Conservation (phyloP, 345 rosid genomes). For the Moringa oleifera region DNA sequence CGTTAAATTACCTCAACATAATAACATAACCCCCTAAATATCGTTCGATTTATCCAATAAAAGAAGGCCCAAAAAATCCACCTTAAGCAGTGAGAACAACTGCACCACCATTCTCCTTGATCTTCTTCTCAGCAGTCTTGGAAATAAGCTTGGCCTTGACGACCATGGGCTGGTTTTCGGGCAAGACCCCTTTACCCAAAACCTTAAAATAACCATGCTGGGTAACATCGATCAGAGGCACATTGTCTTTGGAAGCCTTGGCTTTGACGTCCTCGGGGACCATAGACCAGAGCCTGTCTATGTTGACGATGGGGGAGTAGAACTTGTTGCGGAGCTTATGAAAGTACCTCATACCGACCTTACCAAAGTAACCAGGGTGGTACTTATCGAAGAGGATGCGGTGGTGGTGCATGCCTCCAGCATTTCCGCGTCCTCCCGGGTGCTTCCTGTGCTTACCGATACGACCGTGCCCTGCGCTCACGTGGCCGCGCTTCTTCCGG, state of each 20-base stretch:
- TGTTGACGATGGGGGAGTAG: constrained; percentile 58
- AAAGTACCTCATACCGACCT: constrained; percentile 49
- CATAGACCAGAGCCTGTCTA: constrained; percentile 65
- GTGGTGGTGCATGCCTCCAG: constrained; percentile 73
- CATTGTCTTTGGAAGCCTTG: constrained; percentile 47
- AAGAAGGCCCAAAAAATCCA: neutral
- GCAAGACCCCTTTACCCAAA: constrained; percentile 46
- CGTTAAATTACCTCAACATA: too few relatives aligned
- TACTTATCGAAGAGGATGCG: constrained; percentile 73
- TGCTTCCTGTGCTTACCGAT: constrained; percentile 77
- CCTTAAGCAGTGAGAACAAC: constrained; percentile 38
- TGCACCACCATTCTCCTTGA: constrained; percentile 67
- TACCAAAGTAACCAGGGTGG: constrained; percentile 63
- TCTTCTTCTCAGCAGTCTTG: constrained; percentile 65
- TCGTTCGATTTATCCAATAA: too few relatives aligned
- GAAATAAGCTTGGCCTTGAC: constrained; percentile 62
- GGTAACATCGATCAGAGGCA: constrained; percentile 52
- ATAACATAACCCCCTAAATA: too few relatives aligned
- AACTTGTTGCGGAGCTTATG: constrained; percentile 66
- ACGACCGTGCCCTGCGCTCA: constrained; percentile 77
- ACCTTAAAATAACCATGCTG: constrained; percentile 61
- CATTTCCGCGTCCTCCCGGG: constrained; percentile 59
- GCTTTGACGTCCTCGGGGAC: constrained; percentile 49
- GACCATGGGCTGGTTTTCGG: constrained; percentile 47
- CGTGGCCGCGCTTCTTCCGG: constrained; percentile 77